Percentiles rank a stretch among this genome's conserved stretches.
These are phyloP conservation scores for Trichomonas tenax DNA, from an alignment of 208 protist genomes.

Conservation along the genomic window DNA sequence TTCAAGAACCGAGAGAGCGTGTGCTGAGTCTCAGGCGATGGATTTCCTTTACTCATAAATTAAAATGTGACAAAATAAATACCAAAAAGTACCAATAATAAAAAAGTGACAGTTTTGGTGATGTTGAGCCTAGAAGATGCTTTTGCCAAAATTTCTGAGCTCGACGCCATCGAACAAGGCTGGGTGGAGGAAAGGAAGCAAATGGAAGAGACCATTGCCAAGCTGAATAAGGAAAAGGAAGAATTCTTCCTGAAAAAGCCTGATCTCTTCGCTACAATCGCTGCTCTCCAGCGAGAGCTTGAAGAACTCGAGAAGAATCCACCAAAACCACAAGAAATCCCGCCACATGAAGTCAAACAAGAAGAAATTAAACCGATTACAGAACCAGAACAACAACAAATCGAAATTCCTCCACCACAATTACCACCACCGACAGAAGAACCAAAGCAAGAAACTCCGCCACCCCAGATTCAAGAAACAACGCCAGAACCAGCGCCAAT, in stretches of 20 bases:
- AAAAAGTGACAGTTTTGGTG: not conserved
- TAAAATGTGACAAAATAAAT: not conserved
- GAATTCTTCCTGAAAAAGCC: not conserved
- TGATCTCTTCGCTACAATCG: not conserved
- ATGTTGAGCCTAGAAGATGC: not conserved
- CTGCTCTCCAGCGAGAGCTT: not conserved
- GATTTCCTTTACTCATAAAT: not conserved
- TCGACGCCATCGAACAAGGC: not conserved
- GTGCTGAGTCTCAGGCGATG: not conserved
- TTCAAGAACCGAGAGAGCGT: not conserved
- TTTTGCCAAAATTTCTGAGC: not conserved
- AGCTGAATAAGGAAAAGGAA: not conserved
- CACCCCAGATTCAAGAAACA: not conserved
- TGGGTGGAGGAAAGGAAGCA: not conserved
- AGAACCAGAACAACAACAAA: not conserved
- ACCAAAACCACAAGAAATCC: not conserved
- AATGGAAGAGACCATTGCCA: not conserved
- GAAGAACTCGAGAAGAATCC: not conserved
- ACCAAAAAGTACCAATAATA: not conserved
- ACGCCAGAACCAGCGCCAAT: not conserved
- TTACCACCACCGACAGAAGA: not conserved
- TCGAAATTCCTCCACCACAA: not conserved
- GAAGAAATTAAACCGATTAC: not conserved
- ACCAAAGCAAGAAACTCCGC: too few species aligned
- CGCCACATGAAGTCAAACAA: not conserved